A percentile compares a stretch with the other conserved stretches of the same genome.
phyloP scores from a whole-genome alignment of 169 alveolate species.

The Condylostoma magnum region DNA sequence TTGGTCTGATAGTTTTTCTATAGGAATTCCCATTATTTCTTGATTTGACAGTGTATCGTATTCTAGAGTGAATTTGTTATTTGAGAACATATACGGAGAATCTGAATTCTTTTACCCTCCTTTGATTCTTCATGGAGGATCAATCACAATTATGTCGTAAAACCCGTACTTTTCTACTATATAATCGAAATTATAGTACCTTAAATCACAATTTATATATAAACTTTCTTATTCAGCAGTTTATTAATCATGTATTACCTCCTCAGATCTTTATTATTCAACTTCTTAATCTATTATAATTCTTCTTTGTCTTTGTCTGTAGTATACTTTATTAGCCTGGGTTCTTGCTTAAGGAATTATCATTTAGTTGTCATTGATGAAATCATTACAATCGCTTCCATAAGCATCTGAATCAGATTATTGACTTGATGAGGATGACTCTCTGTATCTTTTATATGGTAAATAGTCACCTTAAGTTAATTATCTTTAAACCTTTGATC shows the following conservation, averaged over 20 bases:
- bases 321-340: too few relatives aligned
- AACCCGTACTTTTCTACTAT: slow-evolving; percentile 58
- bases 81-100: slow-evolving; percentile 74
- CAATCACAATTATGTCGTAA: slow-evolving; percentile 66
- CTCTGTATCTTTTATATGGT: too few relatives aligned
- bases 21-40: slow-evolving; percentile 64
- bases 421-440: too few relatives aligned
- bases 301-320: too few relatives aligned
- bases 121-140: slow-evolving; percentile 82
- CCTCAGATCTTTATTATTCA: background rate
- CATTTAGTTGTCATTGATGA: too few relatives aligned
- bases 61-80: slow-evolving; percentile 62
- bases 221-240: slow-evolving; percentile 16
- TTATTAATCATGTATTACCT: background rate
- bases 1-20: slow-evolving; percentile 57
- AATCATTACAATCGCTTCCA: too few relatives aligned
- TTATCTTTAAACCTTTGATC: too few relatives aligned
- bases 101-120: slow-evolving; percentile 72
- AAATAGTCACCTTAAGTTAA: too few relatives aligned
- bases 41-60: slow-evolving; percentile 67
- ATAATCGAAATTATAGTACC: slow-evolving; percentile 65
- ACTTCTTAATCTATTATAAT: too few relatives aligned
- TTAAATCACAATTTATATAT: slow-evolving; percentile 67
- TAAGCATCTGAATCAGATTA: too few relatives aligned
- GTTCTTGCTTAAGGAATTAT: too few relatives aligned